These are phyloP conservation scores for Plasmopara viticola DNA, from an alignment of 352 stramenopile genomes.

Conservation along the genomic window DNA sequence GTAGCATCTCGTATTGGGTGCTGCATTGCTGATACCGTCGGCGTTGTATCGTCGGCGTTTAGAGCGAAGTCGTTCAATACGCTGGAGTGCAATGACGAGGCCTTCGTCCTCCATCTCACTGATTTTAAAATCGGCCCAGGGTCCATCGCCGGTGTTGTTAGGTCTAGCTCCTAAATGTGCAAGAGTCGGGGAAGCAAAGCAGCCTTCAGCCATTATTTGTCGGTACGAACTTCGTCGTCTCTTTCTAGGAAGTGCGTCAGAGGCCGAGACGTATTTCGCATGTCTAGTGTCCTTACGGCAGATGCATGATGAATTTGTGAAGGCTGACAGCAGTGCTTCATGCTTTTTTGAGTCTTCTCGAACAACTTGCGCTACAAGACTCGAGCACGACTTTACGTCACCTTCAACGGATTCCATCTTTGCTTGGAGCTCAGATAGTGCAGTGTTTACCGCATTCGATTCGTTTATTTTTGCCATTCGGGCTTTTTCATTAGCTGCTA, in stretches of 20 bases:
- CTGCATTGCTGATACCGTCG: no score
- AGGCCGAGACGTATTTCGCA: background rate
- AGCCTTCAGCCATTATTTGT: background rate
- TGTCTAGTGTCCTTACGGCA: slow-evolving; percentile 5
- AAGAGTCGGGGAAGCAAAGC: slow-evolving; percentile 1
- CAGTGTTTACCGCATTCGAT: slow-evolving; percentile 13
- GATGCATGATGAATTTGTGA: slow-evolving; percentile 19
- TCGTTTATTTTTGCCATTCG: slow-evolving; percentile 11
- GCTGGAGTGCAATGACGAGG: slow-evolving; percentile 27
- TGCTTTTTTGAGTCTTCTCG: slow-evolving; percentile 14
- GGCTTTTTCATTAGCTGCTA: slow-evolving; percentile 10
- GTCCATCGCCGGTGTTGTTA: slow-evolving; percentile 2
- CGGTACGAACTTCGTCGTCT: slow-evolving; percentile 8
- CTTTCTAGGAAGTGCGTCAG: slow-evolving; percentile 11
- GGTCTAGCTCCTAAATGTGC: background rate
- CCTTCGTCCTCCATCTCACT: slow-evolving; percentile 14
- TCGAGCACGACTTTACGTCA: slow-evolving; percentile 19
- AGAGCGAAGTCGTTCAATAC: slow-evolving; percentile 15
- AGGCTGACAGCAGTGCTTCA: slow-evolving; percentile 14
- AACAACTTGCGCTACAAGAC: slow-evolving; percentile 9
- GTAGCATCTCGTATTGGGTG: background rate
- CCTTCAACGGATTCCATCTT: slow-evolving; percentile 18
- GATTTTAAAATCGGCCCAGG: slow-evolving; percentile 6
- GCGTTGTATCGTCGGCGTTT: background rate
- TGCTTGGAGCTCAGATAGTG: slow-evolving; percentile 16